These are phyloP conservation scores for Coemansia interrupta DNA, from an alignment of 192 early-diverging fungal species.

Conservation along the genomic window DNA sequence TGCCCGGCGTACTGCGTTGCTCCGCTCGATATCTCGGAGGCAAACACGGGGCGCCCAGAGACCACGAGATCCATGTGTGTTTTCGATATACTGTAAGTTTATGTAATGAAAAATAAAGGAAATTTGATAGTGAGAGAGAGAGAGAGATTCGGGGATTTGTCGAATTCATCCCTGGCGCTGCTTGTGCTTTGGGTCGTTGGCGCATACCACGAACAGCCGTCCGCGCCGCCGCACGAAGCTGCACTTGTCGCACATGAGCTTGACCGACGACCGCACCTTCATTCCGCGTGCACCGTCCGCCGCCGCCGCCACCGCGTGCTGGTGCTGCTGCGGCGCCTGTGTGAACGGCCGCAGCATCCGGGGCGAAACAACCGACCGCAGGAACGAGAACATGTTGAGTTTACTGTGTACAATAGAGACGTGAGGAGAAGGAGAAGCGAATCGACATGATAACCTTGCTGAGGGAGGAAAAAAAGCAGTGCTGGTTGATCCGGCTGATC, in stretches of 20 bases:
- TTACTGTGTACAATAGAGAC: neutral
- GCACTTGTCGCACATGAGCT: constrained; percentile 87
- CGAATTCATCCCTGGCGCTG: constrained; percentile 76
- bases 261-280: constrained; percentile 86
- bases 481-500: too few relatives aligned
- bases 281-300: constrained; percentile 59
- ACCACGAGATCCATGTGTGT: constrained; percentile 31
- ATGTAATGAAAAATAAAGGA: neutral
- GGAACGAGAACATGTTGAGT: constrained; percentile 27
- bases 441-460: too few relatives aligned
- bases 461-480: too few relatives aligned
- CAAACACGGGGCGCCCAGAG: constrained; percentile 40
- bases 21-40: constrained; percentile 19
- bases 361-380: constrained; percentile 27
- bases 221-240: constrained; percentile 81
- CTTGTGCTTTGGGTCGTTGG: constrained; percentile 91
- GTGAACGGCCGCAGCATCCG: constrained; percentile 36
- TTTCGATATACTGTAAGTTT: too few relatives aligned
- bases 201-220: constrained; percentile 83
- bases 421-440: too few relatives aligned
- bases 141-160: too few relatives aligned
- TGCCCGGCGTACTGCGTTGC: constrained; percentile 1
- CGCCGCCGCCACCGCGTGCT: constrained; percentile 2
- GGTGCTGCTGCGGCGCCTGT: constrained; percentile 13
- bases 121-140: neutral